These are phyloP conservation scores for Hyaloscypha variabilis DNA, from an alignment of 495 filamentous ascomycete genomes.

Conservation along the genomic window DNA sequence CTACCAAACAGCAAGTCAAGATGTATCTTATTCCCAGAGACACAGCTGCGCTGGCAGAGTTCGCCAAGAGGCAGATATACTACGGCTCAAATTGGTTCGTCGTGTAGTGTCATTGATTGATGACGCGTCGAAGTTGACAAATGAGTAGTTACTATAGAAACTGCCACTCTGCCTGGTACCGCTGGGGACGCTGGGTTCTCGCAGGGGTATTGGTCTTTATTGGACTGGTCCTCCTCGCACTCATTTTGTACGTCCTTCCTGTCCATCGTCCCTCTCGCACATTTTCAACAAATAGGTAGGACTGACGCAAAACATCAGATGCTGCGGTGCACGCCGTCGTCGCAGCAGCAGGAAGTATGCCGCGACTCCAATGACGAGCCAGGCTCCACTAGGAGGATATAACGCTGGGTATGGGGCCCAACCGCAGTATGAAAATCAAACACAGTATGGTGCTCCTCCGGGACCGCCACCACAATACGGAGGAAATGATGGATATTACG, in stretches of 20 bases:
- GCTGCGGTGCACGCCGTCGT: slow-evolving; percentile 11
- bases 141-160: background rate
- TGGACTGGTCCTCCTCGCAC: slow-evolving; percentile 1
- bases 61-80: background rate
- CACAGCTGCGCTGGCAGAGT: background rate
- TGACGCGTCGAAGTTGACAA: background rate
- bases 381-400: background rate
- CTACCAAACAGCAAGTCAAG: background rate
- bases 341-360: background rate
- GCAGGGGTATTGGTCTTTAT: slow-evolving; percentile 19
- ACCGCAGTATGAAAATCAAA: background rate
- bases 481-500: slow-evolving; percentile 15
- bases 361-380: slow-evolving; percentile 9
- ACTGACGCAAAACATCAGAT: background rate
- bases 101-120: background rate
- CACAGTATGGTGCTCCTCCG: slow-evolving; percentile 7
- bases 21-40: background rate
- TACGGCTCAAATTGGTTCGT: background rate
- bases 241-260: slow-evolving; percentile 13
- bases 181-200: slow-evolving; percentile 23
- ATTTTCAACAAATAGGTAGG: background rate
- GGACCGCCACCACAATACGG: slow-evolving; percentile 12
- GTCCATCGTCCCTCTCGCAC: background rate
- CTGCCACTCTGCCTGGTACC: slow-evolving; percentile 16
- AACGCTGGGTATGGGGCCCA: slow-evolving; percentile 1